Base-by-base conservation (phyloP, 192 early-diverging fungal species). In the Mortierella hygrophila region DNA sequence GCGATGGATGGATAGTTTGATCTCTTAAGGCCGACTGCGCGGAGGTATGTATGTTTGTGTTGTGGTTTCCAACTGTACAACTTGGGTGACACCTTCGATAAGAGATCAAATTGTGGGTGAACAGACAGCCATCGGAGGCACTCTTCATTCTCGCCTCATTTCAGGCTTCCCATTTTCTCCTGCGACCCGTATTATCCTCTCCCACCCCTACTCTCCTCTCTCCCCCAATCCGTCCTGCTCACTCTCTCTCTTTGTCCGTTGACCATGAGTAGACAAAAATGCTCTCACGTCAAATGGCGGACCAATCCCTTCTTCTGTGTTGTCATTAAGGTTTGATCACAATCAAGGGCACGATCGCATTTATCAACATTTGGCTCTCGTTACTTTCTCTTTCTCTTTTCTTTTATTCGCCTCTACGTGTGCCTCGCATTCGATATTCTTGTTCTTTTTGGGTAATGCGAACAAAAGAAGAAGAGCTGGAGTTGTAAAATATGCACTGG, bases 301-400 rank as follows among this genome's bases (percentile, higher is more conserved):
- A 65, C 60, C 60, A 65, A 65, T 65, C 60, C 60, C 10, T 26
- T 65, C 29, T 65, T 65, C 60, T 29, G 29, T 65, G 60, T 65
- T 8, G 26, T 3, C 60, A 15, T 52, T 78, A 78, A 75, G 76
- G 82, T 83, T 83, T 83, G 82, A 77, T 83, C 82, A 83, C 82
- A 83, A 83, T 83, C 82, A 78, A 73, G 57, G 35, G 20, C 65
- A 47, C 72, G 76, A 83, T 78, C 82, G 49, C 70, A 78, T 76
- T 82, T 26, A 82, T 82, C 81, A 52, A 69, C 41, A 44, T 6
- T 35, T n/a, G 13, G 18, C 42, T 32, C 46, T 35, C 72, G 4
- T 32, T 32, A 1, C 26, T 41, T 20, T 42, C 15, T 35, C 68
- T 16, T 18, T 26, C 68, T 18, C 37, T 40, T 18, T 70, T 10